phyloP scores from a whole-genome alignment of 768 basidiomycete species.

The Boletus rubropictus region DNA sequence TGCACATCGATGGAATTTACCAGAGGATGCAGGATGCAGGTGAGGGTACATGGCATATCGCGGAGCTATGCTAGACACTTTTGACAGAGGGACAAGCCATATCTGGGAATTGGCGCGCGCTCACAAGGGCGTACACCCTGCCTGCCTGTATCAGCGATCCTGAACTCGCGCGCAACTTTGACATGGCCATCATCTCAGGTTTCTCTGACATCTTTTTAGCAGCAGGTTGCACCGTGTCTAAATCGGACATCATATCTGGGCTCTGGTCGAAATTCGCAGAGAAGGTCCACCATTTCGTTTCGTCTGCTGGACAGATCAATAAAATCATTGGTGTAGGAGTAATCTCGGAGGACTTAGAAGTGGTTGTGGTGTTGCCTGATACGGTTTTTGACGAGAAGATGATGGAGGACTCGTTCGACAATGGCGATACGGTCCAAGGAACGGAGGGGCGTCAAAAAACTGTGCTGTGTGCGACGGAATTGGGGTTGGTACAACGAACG shows the following conservation, averaged over 20 bases:
- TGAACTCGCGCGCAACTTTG: slow-evolving; percentile 9
- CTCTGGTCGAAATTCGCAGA: slow-evolving; percentile 39
- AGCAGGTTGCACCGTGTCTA: slow-evolving; percentile 19
- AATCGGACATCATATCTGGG: slow-evolving; percentile 31
- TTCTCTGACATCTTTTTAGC: slow-evolving; percentile 25
- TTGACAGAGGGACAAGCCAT: slow-evolving; percentile 38
- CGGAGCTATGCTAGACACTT: background rate
- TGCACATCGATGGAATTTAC: slow-evolving; percentile 26
- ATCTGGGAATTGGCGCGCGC: slow-evolving; percentile 38
- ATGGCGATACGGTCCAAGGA: slow-evolving; percentile 7
- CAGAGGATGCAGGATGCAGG: slow-evolving; percentile 30
- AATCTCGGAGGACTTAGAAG: slow-evolving; percentile 25
- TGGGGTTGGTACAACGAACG: slow-evolving; percentile 27
- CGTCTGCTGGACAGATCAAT: slow-evolving; percentile 42
- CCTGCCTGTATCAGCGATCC: slow-evolving; percentile 11
- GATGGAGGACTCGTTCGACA: slow-evolving; percentile 26
- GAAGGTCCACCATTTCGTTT: slow-evolving; percentile 37
- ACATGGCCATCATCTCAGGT: slow-evolving; percentile 11
- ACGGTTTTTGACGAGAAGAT: slow-evolving; percentile 5
- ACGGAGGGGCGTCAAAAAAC: background rate
- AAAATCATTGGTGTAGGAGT: slow-evolving; percentile 20
- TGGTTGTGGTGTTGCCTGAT: slow-evolving; percentile 13
- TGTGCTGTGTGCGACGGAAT: slow-evolving; percentile 32
- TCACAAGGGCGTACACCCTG: slow-evolving; percentile 26
- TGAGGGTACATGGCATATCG: slow-evolving; percentile 15